Percentiles rank a stretch among this genome's conserved stretches.
Evolutionary conservation across 768 basidiomycete species (phyloP).

Genomic region (Lactifluus echinatus): DNA sequence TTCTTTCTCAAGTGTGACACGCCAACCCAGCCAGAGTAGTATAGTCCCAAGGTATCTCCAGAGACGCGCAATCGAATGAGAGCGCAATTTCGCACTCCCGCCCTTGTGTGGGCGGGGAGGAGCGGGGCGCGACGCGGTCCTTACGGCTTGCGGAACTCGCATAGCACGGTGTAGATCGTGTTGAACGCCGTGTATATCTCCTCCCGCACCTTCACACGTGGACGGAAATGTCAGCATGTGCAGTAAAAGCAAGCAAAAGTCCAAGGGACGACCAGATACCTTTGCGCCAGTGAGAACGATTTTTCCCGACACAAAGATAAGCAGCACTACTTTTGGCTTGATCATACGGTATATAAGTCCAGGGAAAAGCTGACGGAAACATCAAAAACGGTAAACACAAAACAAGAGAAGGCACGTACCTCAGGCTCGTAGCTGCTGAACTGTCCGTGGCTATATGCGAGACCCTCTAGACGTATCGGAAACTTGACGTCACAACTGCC

Average conservation of each 20-base stretch:
- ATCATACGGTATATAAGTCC: slow-evolving; percentile 99
- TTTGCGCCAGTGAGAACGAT: slow-evolving; percentile 99
- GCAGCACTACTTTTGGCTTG: slow-evolving; percentile 96
- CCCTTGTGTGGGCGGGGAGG: slow-evolving; percentile 12
- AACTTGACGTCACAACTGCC: slow-evolving; percentile 98
- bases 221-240: slow-evolving; percentile 34
- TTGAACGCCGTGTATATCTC: slow-evolving; percentile 99
- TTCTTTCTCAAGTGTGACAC: not conserved
- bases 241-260: not conserved
- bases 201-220: slow-evolving; percentile 71
- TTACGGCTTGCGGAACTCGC: slow-evolving; percentile 87
- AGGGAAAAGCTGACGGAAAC: slow-evolving; percentile 74
- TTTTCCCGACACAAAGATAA: slow-evolving; percentile 99
- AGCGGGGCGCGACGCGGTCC: slow-evolving; percentile 14
- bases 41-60: slow-evolving; percentile 1
- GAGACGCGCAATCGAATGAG: not conserved
- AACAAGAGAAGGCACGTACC: slow-evolving; percentile 40
- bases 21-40: not conserved
- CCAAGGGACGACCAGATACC: slow-evolving; percentile 41
- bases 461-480: slow-evolving; percentile 93
- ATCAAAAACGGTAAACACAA: not conserved
- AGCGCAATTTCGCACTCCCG: not conserved
- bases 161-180: slow-evolving; percentile 96
- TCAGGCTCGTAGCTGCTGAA: slow-evolving; percentile 98
- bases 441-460: slow-evolving; percentile 96